Percentiles rank a stretch among this genome's conserved stretches.
These are phyloP conservation scores for Calonectria honghensis DNA, from an alignment of 2,329 filamentous ascomycete species.

Conservation along the genomic window DNA sequence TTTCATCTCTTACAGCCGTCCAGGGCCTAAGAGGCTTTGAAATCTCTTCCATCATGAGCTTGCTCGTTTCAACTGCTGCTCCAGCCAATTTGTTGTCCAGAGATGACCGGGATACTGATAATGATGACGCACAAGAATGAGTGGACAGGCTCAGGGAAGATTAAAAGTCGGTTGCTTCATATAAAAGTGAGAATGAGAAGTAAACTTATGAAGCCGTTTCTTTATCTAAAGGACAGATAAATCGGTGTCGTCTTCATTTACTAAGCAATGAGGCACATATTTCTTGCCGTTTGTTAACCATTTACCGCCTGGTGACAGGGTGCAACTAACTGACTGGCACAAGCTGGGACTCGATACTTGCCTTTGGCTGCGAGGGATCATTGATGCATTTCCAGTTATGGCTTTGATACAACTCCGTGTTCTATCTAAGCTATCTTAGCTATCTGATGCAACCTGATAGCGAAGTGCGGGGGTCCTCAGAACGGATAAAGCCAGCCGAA, in stretches of 20 bases:
- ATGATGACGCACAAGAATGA: no score
- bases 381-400: background rate
- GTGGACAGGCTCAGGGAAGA: background rate
- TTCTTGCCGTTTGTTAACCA: background rate
- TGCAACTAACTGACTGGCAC: background rate
- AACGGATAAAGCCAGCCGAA: background rate
- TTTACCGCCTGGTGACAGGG: background rate
- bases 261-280: background rate
- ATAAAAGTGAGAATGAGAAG: background rate
- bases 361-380: background rate
- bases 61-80: background rate
- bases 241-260: background rate
- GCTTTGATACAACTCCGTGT: background rate
- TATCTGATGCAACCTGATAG: background rate
- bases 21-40: background rate
- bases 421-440: slow-evolving; percentile 14
- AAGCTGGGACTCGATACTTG: no score
- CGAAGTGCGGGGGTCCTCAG: background rate
- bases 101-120: background rate
- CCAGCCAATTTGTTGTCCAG: background rate
- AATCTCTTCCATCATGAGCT: background rate
- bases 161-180: background rate
- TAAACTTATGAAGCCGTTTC: background rate
- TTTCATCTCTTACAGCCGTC: background rate
- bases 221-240: background rate